These are phyloP conservation scores for Coemansia sp. DNA, from an alignment of 192 early-diverging fungal species.

Conservation along the genomic window DNA sequence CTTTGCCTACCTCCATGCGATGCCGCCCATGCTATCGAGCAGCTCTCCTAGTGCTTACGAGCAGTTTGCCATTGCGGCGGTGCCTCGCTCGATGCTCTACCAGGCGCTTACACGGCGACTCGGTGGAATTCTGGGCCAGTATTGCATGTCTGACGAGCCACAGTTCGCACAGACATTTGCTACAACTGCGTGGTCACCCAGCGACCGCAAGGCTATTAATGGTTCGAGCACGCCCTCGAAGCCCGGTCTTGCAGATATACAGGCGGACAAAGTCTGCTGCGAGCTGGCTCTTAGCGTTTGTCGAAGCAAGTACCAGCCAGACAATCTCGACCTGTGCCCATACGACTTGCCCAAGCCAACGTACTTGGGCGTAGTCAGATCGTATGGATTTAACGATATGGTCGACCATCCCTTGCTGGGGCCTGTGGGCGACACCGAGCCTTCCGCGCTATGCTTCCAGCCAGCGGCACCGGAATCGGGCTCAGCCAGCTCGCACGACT, in stretches of 20 bases:
- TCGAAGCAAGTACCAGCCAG: not conserved
- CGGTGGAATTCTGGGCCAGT: not conserved
- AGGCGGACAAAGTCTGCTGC: not conserved
- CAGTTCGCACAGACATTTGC: not conserved
- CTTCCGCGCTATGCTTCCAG: no score
- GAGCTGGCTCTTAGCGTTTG: not conserved
- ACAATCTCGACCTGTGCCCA: no score
- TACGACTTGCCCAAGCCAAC: not conserved
- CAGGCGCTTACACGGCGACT: not conserved
- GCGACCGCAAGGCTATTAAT: not conserved
- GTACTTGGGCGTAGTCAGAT: not conserved
- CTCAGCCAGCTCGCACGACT: not conserved
- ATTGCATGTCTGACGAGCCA: not conserved
- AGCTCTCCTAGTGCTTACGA: no score
- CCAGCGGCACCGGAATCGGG: not conserved
- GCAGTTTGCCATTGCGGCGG: not conserved
- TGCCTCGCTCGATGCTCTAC: conserved; percentile 4
- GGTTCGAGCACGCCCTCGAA: not conserved
- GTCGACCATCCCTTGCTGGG: not conserved
- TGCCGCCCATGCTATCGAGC: not conserved
- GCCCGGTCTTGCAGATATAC: not conserved
- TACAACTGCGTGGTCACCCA: not conserved
- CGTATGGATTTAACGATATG: not conserved
- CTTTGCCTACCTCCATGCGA: not conserved
- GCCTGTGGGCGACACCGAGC: not conserved